phyloP scores from a whole-genome alignment of 2,329 filamentous ascomycete genomes.

The Aspergillus sp. region DNA sequence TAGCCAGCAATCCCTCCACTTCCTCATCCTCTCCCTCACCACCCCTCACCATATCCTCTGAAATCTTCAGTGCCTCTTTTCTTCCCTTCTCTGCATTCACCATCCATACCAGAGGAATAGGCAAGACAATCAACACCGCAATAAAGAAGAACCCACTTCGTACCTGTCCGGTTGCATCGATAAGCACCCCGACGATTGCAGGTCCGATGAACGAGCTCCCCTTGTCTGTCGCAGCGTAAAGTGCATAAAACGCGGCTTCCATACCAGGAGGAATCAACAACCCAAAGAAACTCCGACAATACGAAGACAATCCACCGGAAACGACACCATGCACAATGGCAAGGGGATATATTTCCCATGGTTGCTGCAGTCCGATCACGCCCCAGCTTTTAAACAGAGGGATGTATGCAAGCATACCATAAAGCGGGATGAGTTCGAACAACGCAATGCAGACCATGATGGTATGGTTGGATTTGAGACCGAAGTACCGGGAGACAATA shows the following conservation, averaged over 20 bases:
- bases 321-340: conserved; percentile 86
- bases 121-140: conserved; percentile 74
- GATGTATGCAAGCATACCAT: conserved; percentile 81
- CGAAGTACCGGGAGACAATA: conserved; percentile 66
- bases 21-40: conserved; percentile 24
- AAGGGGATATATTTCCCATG: conserved; percentile 91
- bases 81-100: conserved; percentile 54
- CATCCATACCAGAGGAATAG: conserved; percentile 76
- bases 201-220: conserved; percentile 87
- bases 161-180: conserved; percentile 74
- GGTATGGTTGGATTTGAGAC: conserved; percentile 74
- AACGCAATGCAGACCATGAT: conserved; percentile 83
- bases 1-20: conserved; percentile 31
- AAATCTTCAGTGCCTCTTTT: conserved; percentile 35
- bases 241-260: conserved; percentile 88
- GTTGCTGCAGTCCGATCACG: conserved; percentile 76
- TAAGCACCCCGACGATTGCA: conserved; percentile 83
- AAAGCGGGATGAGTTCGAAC: conserved; percentile 88
- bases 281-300: conserved; percentile 84
- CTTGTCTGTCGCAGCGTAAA: conserved; percentile 95
- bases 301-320: conserved; percentile 78
- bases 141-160: conserved; percentile 87
- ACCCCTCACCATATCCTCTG: conserved; percentile 22
- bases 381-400: conserved; percentile 72
- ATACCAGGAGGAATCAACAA: conserved; percentile 86